Percentiles rank a stretch among this genome's conserved stretches.
These are phyloP conservation scores for Sporobolus alterniflorus DNA, from an alignment of 202 grass and related monocot species.

Conservation along the genomic window DNA sequence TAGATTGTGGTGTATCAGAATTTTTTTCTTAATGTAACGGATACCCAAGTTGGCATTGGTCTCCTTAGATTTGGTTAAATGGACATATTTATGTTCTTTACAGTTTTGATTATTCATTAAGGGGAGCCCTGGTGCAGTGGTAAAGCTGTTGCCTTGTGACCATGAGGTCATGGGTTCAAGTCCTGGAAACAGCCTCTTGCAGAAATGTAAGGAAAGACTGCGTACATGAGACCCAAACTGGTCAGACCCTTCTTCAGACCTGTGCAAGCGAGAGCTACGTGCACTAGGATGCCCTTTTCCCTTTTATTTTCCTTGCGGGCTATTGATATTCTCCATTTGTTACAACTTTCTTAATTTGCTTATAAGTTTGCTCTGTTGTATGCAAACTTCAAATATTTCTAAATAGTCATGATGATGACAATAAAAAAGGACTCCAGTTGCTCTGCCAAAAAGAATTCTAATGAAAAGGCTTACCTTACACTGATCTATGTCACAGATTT, in stretches of 20 bases:
- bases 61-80: not conserved
- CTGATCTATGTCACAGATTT: not conserved
- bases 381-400: not conserved
- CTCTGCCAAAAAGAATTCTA: not conserved
- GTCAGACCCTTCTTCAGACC: no score
- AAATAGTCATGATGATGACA: not conserved
- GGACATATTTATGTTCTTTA: not conserved
- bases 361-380: not conserved
- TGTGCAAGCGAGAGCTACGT: no score
- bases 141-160: no score
- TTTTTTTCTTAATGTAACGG: not conserved
- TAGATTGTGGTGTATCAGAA: not conserved
- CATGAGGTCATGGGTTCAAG: no score
- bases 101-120: not conserved
- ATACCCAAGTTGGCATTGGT: not conserved
- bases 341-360: slow-evolving; percentile 1
- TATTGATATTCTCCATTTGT: slow-evolving; percentile 10
- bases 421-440: not conserved
- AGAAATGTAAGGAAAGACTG: no score
- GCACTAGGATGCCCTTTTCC: no score
- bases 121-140: no score
- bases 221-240: no score
- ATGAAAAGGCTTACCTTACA: no score
- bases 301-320: not conserved
- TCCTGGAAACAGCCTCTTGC: no score